Conservation (phyloP, 345 rosid genomes). For the Excoecaria cochinchinensis region DNA sequence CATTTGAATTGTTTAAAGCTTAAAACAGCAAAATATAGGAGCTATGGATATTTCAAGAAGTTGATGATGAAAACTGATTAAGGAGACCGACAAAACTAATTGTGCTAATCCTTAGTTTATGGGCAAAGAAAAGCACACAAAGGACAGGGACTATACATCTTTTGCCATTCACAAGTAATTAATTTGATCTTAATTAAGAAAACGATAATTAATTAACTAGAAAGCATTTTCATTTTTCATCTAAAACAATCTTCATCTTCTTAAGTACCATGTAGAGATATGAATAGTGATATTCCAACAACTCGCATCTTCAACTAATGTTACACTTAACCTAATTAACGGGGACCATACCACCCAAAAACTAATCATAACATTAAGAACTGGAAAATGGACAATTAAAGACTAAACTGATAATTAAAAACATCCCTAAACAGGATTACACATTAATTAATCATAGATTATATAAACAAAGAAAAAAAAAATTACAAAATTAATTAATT, state of each 20-base stretch:
- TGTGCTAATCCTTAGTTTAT: neutral
- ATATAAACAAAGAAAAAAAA: neutral
- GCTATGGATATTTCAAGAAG: neutral
- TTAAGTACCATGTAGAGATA: neutral
- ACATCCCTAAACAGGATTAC: conserved; percentile 13
- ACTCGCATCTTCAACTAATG: conserved; percentile 28
- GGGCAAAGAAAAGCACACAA: neutral
- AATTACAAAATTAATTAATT: neutral
- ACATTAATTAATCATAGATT: neutral
- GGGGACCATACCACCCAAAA: conserved; percentile 24
- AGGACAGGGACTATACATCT: neutral
- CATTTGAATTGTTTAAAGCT: neutral
- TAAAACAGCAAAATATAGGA: neutral
- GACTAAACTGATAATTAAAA: conserved; percentile 4
- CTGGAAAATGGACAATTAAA: neutral
- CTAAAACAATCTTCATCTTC: conserved; percentile 2
- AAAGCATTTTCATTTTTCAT: neutral
- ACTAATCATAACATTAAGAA: conserved; percentile 14
- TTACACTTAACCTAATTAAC: conserved; percentile 38
- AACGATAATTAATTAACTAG: neutral
- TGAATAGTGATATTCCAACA: conserved; percentile 30
- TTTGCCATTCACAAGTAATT: neutral
- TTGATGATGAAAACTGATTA: neutral
- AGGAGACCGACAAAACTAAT: neutral
- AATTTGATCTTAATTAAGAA: neutral